phyloP scores from a whole-genome alignment of 208 protist genomes.

The Crithidia expoeki region DNA sequence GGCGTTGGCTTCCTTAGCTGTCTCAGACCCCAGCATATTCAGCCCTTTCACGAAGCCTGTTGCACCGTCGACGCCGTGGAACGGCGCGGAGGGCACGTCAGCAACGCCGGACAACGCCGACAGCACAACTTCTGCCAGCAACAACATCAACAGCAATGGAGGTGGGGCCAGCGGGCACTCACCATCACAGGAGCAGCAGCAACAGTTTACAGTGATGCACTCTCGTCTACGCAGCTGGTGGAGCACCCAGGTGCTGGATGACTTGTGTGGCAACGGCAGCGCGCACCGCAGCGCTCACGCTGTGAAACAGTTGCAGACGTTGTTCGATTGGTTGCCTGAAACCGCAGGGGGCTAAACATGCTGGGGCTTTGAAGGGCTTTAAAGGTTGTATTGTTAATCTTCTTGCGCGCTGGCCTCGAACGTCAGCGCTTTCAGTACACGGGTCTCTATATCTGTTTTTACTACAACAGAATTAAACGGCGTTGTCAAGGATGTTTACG shows the following conservation, averaged over 20 bases:
- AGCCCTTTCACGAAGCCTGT: neutral
- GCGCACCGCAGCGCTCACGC: slow-evolving; percentile 8
- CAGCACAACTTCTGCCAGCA: neutral
- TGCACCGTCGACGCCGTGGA: neutral
- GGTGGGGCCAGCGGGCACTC: neutral
- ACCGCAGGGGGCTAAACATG: neutral
- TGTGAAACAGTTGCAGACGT: slow-evolving; percentile 15
- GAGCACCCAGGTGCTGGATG: slow-evolving; percentile 27
- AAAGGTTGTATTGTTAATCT: neutral
- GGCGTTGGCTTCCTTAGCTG: slow-evolving; percentile 25
- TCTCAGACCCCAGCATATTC: neutral
- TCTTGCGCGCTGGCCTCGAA: no score
- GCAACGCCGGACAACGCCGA: neutral
- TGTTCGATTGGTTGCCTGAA: slow-evolving; percentile 28
- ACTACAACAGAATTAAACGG: no score
- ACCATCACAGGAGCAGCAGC: no score
- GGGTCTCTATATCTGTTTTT: no score
- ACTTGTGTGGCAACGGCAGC: slow-evolving; percentile 22
- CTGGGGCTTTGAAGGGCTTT: neutral
- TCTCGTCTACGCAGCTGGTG: slow-evolving; percentile 28
- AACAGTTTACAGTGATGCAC: neutral
- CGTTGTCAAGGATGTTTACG: no score
- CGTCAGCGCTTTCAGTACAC: no score
- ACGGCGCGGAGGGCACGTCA: neutral
- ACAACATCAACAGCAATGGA: slow-evolving; percentile 5